These are phyloP conservation scores for Phytophthora crassamura DNA, from an alignment of 352 stramenopile species.

Conservation along the genomic window DNA sequence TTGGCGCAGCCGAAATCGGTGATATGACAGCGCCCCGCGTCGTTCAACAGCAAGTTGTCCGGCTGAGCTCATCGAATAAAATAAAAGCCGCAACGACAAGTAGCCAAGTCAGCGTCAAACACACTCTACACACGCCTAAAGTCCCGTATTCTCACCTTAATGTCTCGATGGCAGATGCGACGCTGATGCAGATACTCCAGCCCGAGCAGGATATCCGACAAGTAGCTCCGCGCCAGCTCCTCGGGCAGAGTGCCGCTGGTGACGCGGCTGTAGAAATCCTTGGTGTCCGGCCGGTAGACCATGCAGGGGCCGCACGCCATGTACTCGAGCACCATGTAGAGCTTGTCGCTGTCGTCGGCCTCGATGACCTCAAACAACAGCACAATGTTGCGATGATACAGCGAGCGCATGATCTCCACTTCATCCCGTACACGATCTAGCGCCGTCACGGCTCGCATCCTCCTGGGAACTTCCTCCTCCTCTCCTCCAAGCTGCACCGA, in stretches of 20 bases:
- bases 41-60: slow-evolving; percentile 89
- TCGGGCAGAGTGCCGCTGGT: slow-evolving; percentile 66
- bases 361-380: slow-evolving; percentile 93
- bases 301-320: slow-evolving; percentile 87
- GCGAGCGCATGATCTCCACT: slow-evolving; percentile 86
- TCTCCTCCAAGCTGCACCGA: slow-evolving; percentile 3
- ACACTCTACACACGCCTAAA: slow-evolving; percentile 2
- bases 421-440: slow-evolving; percentile 85
- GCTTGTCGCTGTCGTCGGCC: slow-evolving; percentile 72
- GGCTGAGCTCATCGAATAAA: slow-evolving; percentile 46
- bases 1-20: slow-evolving; percentile 91
- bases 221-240: slow-evolving; percentile 64
- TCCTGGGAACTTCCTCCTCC: slow-evolving; percentile 10
- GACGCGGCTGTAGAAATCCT: slow-evolving; percentile 73
- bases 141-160: slow-evolving; percentile 68
- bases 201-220: slow-evolving; percentile 79
- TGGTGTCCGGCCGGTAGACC: slow-evolving; percentile 70
- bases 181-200: slow-evolving; percentile 82
- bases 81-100: not conserved
- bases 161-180: slow-evolving; percentile 87
- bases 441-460: slow-evolving; percentile 80
- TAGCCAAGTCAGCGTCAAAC: not conserved
- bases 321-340: slow-evolving; percentile 90
- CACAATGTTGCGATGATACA: slow-evolving; percentile 93
- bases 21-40: slow-evolving; percentile 79